Conservation (phyloP, 257 asterid genomes). For the Solanum chiquidenum region DNA sequence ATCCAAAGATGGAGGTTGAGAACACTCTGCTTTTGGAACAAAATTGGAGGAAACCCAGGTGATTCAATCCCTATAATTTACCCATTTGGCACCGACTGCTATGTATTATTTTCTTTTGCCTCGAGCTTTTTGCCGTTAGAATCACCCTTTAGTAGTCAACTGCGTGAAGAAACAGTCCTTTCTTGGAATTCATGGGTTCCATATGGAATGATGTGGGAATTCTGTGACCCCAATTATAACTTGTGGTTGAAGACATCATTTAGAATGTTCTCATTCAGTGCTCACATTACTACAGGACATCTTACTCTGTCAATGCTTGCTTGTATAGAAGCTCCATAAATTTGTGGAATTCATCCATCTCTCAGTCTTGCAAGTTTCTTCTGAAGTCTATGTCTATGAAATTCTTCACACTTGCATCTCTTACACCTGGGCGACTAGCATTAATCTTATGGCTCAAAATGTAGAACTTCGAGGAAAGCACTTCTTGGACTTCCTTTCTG, state of each 20-base stretch:
- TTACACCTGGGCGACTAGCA: background rate
- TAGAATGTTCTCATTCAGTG: background rate
- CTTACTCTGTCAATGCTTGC: background rate
- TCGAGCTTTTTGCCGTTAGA: background rate
- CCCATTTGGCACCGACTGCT: background rate
- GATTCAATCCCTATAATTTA: background rate
- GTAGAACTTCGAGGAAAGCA: background rate
- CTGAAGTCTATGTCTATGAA: background rate
- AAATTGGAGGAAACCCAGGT: background rate
- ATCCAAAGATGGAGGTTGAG: background rate
- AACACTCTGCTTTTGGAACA: background rate
- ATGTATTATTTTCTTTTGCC: background rate
- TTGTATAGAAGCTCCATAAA: background rate
- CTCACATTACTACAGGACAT: background rate
- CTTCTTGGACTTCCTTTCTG: background rate
- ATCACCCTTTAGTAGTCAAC: background rate
- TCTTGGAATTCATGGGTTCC: background rate
- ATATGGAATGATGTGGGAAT: background rate
- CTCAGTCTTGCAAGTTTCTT: background rate
- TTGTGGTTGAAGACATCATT: background rate
- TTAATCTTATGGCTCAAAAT: background rate
- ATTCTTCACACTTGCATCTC: background rate
- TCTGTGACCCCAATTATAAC: background rate
- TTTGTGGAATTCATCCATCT: background rate
- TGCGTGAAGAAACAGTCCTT: background rate